Evolutionary conservation across 495 filamentous ascomycete genomes (phyloP), one percentile per base, ranked within the genome.

Genomic region (Amniculicola lignicola): DNA sequence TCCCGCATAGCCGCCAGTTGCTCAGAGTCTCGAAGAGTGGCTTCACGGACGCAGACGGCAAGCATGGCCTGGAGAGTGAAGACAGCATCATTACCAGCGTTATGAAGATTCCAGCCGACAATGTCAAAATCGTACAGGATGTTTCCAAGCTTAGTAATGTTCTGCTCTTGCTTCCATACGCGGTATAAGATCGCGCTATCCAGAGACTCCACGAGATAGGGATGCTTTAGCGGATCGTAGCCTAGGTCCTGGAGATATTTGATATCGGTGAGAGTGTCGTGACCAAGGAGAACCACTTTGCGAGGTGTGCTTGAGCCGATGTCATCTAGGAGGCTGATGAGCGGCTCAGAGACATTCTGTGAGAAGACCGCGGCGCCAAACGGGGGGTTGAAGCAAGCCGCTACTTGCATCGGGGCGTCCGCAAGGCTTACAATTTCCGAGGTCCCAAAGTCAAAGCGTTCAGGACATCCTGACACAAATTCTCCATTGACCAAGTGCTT

Each of bases 81-180:
- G 4, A 80, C 81, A 3, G 93, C 93, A 65, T 98, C 93, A 66
- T 98, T 98, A n/a, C 93, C 83, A 2, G 86, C 93, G 62, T 97
- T 96, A 70, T 98, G 93, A 37, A 91, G 72, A 59, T 90, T 72
- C 72, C 76, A 77, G 4, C 71, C 78, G 1, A 67, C 62, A 11
- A 94, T 77, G 10, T 74, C 82, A 27, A 95, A 66, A n/a, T 81
- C 77, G 39, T 64, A 52, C 24, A 95, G 77, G n/a, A 94, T 70
- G 11, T 27, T 64, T 1, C 67, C 77, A 14, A 98, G 79, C 1
- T 76, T 79, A 18, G 75, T 74, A 2, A 69, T 44, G 16, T 86
- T 70, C 2, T 45, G 27, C 24, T 80, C 78, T 5, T 72, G 71
- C 25, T 71, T 72, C 37, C 82, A 71, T 14, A 76, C 77, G 45